Base-by-base conservation (phyloP, 805 yeast genomes). In the Sungouiella blattae region DNA sequence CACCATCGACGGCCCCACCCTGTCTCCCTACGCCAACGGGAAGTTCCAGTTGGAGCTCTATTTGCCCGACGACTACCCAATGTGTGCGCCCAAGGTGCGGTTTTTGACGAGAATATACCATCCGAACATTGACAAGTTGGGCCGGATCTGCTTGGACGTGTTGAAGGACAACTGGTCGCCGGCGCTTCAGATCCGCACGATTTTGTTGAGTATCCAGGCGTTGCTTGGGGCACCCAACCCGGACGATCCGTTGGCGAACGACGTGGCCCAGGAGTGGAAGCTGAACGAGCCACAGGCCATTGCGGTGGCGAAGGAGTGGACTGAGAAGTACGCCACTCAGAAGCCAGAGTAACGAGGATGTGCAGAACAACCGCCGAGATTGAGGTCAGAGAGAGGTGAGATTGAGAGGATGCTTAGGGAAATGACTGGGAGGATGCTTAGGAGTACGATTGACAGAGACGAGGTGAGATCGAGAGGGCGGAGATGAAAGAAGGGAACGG, bases 121-220 rank as follows among this genome's bases (percentile, higher is more conserved):
- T 56, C 52, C 98, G 96, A 93, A 93, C 60, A 93, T 93, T 49
- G 98, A 93, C 57, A 77, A 93, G 57, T 70, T 93, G 45, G 98
- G 98, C 6, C 74, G 98, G 46, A 91, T 93, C 51, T 93, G 98
- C 64, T 73, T 93, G 33, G 98, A 93, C 58, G 97, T 93, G 27
- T 71, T 93, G 57, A 93, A 91, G 64, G 78, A 86, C 50, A 89
- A 91, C 64, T 93, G 98, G 98, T 85, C 95, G 7, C 98, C 98
- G 4, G 98, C 98, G 0, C 70, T 91, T 41, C 98, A 93, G 59
- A 93, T 93, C 45, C 75, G 98, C 60, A 93, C 98, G 6, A 83
- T 93, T 16, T 67, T 93, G 43, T 69, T 93, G 37, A 86, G 96
- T 7, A 83, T 93, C 40, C 98, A 93, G 63, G 97, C 98, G 0